These are phyloP conservation scores for Penicillium ochrochloron DNA, from an alignment of 495 filamentous ascomycete genomes.

Conservation along the genomic window DNA sequence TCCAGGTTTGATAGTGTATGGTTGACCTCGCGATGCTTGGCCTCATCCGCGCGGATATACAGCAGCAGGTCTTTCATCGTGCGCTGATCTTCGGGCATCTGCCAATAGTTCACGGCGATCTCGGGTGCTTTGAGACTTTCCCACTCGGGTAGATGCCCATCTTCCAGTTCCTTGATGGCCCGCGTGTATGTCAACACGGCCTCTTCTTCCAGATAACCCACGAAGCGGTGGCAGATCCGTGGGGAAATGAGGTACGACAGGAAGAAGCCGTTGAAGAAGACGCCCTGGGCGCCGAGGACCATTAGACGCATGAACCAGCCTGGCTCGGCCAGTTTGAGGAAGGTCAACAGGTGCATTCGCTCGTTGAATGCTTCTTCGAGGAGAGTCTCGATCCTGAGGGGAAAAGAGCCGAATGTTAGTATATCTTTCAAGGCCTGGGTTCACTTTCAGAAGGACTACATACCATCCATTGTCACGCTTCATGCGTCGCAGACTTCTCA, in stretches of 20 bases:
- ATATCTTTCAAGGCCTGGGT: background rate
- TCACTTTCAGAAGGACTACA: constrained; percentile 14
- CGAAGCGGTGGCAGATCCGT: constrained; percentile 90
- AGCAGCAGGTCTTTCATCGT: constrained; percentile 85
- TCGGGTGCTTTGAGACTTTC: constrained; percentile 77
- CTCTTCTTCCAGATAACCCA: constrained; percentile 96
- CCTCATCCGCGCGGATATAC: constrained; percentile 92
- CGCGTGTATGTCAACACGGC: constrained; percentile 94
- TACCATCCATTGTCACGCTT: constrained; percentile 94
- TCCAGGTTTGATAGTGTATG: constrained; percentile 88
- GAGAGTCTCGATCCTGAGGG: constrained; percentile 79
- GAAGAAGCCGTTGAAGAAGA: constrained; percentile 97
- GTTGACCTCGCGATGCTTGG: constrained; percentile 97
- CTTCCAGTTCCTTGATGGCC: constrained; percentile 82
- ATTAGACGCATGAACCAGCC: constrained; percentile 87
- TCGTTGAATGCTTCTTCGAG: constrained; percentile 96
- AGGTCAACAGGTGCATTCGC: constrained; percentile 93
- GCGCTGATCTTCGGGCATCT: constrained; percentile 82
- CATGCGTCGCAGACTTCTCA: constrained; percentile 79
- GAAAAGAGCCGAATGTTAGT: background rate
- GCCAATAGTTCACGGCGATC: constrained; percentile 88
- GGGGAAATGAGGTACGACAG: constrained; percentile 86
- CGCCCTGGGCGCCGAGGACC: constrained; percentile 80
- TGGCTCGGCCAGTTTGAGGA: constrained; percentile 89
- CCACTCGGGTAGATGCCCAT: constrained; percentile 83